A percentile compares a stretch with the other conserved stretches of the same genome.
Evolutionary conservation across 192 early-diverging fungal genomes (phyloP).

Genomic region (Gaertneriomyces sp.): DNA sequence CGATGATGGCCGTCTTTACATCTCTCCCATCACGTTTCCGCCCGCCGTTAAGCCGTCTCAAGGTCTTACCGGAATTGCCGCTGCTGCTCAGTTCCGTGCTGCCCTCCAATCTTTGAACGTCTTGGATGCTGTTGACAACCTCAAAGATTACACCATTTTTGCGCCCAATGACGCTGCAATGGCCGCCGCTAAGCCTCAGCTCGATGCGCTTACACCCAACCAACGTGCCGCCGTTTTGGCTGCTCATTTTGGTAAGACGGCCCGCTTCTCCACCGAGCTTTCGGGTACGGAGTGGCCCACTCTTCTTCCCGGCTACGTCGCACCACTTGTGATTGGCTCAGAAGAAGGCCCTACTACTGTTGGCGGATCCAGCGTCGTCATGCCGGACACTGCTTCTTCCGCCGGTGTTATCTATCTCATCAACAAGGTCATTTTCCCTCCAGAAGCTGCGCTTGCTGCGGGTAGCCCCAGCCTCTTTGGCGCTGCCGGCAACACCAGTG

Average conservation of each 20-base stretch:
- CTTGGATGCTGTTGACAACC: slow-evolving; percentile 18
- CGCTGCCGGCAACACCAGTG: slow-evolving; percentile 1
- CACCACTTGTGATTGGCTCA: no score
- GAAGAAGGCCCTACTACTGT: slow-evolving; percentile 4
- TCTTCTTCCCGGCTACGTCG: slow-evolving; percentile 1
- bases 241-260: slow-evolving; percentile 26
- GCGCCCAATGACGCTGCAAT: slow-evolving; percentile 35
- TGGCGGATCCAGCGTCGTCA: slow-evolving; percentile 8
- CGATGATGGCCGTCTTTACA: slow-evolving; percentile 24
- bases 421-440: slow-evolving; percentile 26
- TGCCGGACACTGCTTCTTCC: slow-evolving; percentile 19
- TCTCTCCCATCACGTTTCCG: slow-evolving; percentile 15
- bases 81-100: slow-evolving; percentile 2
- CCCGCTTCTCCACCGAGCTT: slow-evolving; percentile 18
- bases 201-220: slow-evolving; percentile 19
- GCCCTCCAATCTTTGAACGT: slow-evolving; percentile 7
- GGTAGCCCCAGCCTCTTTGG: background rate
- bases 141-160: slow-evolving; percentile 30
- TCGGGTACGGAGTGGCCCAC: background rate
- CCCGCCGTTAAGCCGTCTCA: slow-evolving; percentile 14
- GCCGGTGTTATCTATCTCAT: slow-evolving; percentile 29
- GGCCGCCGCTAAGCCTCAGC: slow-evolving; percentile 19
- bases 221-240: slow-evolving; percentile 35
- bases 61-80: background rate
- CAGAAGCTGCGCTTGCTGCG: slow-evolving; percentile 2